These are phyloP conservation scores for Kandelia obovata DNA, from an alignment of 345 rosid genomes.

Conservation along the genomic window DNA sequence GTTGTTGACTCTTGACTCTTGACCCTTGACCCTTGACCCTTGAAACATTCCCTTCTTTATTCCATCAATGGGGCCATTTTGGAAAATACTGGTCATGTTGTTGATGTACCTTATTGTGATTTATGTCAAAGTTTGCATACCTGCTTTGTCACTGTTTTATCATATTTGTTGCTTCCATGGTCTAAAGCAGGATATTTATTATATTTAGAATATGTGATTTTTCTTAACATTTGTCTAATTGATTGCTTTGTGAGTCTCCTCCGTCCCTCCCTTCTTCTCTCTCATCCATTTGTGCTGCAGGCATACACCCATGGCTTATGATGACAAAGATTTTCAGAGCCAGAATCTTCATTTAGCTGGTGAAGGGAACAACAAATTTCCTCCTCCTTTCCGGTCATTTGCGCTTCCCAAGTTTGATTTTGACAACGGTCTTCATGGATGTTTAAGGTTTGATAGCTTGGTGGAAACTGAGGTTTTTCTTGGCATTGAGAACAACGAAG, in stretches of 20 bases:
- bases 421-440: constrained; percentile 67
- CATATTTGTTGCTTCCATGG: not conserved
- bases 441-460: constrained; percentile 69
- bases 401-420: constrained; percentile 91
- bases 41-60: not conserved
- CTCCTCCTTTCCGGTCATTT: constrained; percentile 65
- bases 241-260: not conserved
- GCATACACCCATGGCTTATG: constrained; percentile 95
- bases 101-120: not conserved
- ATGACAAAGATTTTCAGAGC: constrained; percentile 94
- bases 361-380: constrained; percentile 72
- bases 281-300: constrained; percentile 31
- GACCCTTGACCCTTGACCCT: not conserved
- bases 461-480: constrained; percentile 74
- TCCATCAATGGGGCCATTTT: not conserved
- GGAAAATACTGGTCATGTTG: constrained; percentile 1
- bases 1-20: not conserved
- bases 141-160: not conserved
- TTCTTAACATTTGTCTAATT: no score
- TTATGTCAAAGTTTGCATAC: not conserved
- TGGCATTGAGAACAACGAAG: constrained; percentile 76
- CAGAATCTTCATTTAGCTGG: constrained; percentile 88
- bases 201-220: no score
- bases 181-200: not conserved
- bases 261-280: not conserved